Percentiles rank a stretch among this genome's conserved stretches.
phyloP scores from a whole-genome alignment of 2,329 filamentous ascomycete species.

The Clarireedia hainanense region DNA sequence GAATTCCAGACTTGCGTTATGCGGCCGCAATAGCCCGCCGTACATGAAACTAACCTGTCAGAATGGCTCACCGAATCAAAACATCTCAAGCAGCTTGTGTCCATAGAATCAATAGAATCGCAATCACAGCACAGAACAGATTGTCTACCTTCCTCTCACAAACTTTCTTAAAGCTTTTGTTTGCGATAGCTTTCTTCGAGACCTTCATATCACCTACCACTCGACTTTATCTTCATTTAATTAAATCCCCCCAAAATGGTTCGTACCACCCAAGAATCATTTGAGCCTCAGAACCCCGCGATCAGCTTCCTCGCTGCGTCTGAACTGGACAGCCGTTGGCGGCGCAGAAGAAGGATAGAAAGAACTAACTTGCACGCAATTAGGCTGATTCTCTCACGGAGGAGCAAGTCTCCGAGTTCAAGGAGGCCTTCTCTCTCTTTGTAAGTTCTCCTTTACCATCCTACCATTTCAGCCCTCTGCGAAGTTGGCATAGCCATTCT shows the following conservation, averaged over 20 bases:
- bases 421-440: slow-evolving; percentile 99
- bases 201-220: not conserved
- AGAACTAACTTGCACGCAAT: slow-evolving; percentile 14
- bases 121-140: slow-evolving; percentile 1
- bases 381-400: slow-evolving; percentile 98
- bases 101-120: not conserved
- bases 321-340: not conserved
- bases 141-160: not conserved
- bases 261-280: not conserved
- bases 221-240: not conserved
- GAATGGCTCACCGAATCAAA: not conserved
- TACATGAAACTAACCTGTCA: not conserved
- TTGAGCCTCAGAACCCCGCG: not conserved
- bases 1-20: not conserved
- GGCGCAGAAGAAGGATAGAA: not conserved
- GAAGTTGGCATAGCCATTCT: slow-evolving; percentile 9
- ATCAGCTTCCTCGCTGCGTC: not conserved
- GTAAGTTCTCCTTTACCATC: slow-evolving; percentile 54
- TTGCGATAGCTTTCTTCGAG: not conserved
- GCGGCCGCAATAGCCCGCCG: not conserved
- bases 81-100: not conserved
- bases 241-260: not conserved
- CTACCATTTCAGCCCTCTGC: slow-evolving; percentile 13
- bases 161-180: not conserved
- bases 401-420: slow-evolving; percentile 99